These are phyloP conservation scores for Oryza coarctata DNA, from an alignment of 176 grass and related monocot genomes.

Conservation along the genomic window DNA sequence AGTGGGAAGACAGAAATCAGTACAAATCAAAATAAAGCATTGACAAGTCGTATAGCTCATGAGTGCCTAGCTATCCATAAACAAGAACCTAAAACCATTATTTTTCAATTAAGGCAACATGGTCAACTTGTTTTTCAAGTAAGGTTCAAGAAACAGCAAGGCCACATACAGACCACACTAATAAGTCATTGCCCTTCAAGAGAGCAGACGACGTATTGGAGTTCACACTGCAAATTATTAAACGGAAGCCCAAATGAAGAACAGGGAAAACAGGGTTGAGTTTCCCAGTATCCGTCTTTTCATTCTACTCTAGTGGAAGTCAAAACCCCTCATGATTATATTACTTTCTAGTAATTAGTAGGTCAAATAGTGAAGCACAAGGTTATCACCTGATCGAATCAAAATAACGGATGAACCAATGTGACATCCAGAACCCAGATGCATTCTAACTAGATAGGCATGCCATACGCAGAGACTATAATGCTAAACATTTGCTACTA, in stretches of 20 bases:
- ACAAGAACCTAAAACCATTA: background rate
- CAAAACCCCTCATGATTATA: background rate
- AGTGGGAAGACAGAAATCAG: slow-evolving; percentile 34
- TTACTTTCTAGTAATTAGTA: background rate
- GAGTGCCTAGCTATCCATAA: background rate
- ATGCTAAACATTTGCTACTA: background rate
- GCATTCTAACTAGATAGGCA: background rate
- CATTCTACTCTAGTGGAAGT: background rate
- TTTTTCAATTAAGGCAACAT: slow-evolving; percentile 4
- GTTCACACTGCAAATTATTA: background rate
- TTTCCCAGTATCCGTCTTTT: background rate
- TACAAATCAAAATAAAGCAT: slow-evolving; percentile 29
- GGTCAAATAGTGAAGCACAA: background rate
- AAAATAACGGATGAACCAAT: background rate
- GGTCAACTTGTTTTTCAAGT: slow-evolving; percentile 17
- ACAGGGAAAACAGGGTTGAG: background rate
- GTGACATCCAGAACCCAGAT: background rate
- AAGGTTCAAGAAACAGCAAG: slow-evolving; percentile 24
- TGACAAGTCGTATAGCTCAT: background rate
- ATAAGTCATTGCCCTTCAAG: background rate
- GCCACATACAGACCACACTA: slow-evolving; percentile 1
- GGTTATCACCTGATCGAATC: slow-evolving; percentile 3
- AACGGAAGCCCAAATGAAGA: background rate
- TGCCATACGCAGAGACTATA: background rate
- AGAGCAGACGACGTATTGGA: background rate